Evolutionary conservation across 2,329 filamentous ascomycete species (phyloP).

Genomic region (Pseudocercospora eumusae): DNA sequence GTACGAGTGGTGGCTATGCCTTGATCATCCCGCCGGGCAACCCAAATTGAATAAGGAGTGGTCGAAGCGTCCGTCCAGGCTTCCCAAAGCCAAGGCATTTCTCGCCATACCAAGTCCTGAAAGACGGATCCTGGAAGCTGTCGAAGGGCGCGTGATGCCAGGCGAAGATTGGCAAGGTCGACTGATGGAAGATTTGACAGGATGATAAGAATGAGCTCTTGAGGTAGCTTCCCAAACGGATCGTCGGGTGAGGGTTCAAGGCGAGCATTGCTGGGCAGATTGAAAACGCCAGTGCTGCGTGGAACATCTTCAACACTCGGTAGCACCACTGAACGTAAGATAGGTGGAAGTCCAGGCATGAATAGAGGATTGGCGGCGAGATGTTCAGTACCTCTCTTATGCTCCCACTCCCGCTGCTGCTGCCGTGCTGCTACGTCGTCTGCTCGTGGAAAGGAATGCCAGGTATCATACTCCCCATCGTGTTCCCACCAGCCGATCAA

Average conservation of each 20-base stretch:
- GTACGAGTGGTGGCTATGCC: not conserved
- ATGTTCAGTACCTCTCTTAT: constrained; percentile 14
- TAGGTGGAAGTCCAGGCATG: constrained; percentile 5
- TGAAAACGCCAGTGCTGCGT: constrained; percentile 6
- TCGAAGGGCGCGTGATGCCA: constrained; percentile 22
- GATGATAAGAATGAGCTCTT: constrained; percentile 13
- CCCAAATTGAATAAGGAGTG: constrained; percentile 15
- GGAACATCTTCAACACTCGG: not conserved
- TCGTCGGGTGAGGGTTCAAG: constrained; percentile 8
- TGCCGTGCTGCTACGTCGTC: not conserved
- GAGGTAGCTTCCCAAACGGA: constrained; percentile 13
- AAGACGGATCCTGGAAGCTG: constrained; percentile 22
- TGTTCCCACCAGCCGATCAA: constrained; percentile 17
- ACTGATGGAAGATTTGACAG: constrained; percentile 7
- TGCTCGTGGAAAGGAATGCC: constrained; percentile 5
- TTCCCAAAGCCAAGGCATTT: constrained; percentile 30
- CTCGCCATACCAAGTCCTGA: constrained; percentile 17
- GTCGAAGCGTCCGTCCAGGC: constrained; percentile 2
- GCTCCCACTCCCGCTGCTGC: constrained; percentile 22
- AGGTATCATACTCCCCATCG: constrained; percentile 6
- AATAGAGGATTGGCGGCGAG: constrained; percentile 18
- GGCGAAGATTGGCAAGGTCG: constrained; percentile 16
- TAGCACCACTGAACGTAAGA: not conserved
- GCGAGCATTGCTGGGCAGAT: not conserved
- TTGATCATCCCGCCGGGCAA: not conserved